These are phyloP conservation scores for Tilletia walkeri DNA, from an alignment of 1,284 basidiomycete genomes.

Conservation along the genomic window DNA sequence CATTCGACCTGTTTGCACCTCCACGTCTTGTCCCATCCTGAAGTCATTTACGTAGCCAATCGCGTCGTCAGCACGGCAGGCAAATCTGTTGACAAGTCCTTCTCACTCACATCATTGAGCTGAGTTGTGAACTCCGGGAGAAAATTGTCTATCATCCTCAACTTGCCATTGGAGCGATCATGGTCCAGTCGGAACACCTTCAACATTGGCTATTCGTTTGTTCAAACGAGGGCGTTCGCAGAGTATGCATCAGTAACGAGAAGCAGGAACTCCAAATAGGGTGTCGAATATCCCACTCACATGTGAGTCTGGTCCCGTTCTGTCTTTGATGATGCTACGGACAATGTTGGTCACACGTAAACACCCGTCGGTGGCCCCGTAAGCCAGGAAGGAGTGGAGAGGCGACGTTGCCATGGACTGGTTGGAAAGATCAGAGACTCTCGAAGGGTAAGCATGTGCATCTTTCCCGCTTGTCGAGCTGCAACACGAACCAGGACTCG, in stretches of 20 bases:
- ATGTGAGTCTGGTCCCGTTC: not conserved
- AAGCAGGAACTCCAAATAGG: too few species aligned
- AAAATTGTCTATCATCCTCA: not conserved
- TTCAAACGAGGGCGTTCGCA: too few species aligned
- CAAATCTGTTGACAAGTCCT: not conserved
- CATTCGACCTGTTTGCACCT: not conserved
- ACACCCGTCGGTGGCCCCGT: conserved; percentile 2
- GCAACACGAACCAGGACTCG: not conserved
- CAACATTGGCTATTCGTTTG: not conserved
- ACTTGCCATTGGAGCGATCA: not conserved
- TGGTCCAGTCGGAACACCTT: conserved; percentile 13
- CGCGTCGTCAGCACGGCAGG: not conserved
- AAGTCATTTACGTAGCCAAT: not conserved
- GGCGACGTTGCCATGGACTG: conserved; percentile 1
- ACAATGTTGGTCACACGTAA: not conserved
- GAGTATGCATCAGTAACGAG: too few species aligned
- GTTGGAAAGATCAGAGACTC: not conserved
- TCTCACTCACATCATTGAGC: not conserved
- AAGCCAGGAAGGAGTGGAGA: not conserved
- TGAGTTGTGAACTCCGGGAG: not conserved
- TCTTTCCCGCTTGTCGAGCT: not conserved
- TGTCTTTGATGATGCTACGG: not conserved
- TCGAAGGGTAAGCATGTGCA: too few species aligned
- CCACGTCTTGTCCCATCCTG: not conserved
- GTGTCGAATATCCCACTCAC: not conserved